Evolutionary conservation across 345 rosid genomes (phyloP).

Genomic region (Iberis pinnata): DNA sequence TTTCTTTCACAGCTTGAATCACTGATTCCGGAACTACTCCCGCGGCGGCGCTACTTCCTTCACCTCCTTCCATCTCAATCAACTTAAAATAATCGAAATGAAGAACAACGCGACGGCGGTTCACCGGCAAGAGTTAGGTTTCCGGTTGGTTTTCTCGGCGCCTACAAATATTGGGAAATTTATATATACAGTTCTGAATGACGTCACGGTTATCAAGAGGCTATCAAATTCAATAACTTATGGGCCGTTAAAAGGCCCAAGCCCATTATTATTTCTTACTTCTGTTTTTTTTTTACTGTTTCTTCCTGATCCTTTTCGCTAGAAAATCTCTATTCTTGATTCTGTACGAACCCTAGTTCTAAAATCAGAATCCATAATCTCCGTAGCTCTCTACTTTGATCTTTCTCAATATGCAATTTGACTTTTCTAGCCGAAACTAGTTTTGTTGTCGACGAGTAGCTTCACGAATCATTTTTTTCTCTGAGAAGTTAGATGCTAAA

Average conservation of each 20-base stretch:
- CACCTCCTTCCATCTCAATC: conserved; percentile 36
- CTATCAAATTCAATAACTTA: background rate
- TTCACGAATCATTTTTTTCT: background rate
- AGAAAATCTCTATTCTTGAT: too few species aligned
- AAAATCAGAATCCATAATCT: background rate
- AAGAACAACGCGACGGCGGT: background rate
- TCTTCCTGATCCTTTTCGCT: too few species aligned
- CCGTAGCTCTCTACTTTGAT: background rate
- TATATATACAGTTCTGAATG: background rate
- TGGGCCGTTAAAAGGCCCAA: conserved; percentile 26
- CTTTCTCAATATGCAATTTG: conserved; percentile 3
- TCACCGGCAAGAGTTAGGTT: conserved; percentile 13
- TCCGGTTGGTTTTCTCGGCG: conserved; percentile 13
- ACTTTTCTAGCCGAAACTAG: background rate
- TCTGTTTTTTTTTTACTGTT: too few species aligned
- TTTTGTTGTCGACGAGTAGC: background rate
- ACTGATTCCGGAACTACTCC: conserved; percentile 53
- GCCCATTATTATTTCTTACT: too few species aligned
- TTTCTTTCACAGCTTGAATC: conserved; percentile 55
- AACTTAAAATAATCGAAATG: background rate
- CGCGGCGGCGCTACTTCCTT: conserved; percentile 23
- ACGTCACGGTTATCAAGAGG: conserved; percentile 6
- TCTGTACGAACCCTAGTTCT: too few species aligned
- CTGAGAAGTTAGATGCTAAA: conserved; percentile 15
- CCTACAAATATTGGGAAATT: background rate